Evolutionary conservation across 805 yeast genomes (phyloP).

Genomic region (Kodamaea kakaduensis): DNA sequence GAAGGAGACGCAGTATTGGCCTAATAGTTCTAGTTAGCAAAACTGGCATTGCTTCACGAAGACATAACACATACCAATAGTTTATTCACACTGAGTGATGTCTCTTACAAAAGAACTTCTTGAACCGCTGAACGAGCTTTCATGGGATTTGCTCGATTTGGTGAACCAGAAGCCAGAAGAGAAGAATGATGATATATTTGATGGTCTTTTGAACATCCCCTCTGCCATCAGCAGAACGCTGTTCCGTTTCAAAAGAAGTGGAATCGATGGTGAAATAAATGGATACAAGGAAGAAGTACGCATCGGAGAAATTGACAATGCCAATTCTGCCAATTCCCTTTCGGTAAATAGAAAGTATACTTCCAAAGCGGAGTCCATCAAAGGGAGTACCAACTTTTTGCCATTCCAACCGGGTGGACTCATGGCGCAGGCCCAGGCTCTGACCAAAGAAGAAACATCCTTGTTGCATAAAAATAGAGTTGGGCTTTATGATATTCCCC

Average conservation of each 20-base stretch:
- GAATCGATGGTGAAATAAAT: constrained; percentile 67
- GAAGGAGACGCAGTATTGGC: too few species aligned
- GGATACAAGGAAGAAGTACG: constrained; percentile 55
- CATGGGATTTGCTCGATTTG: constrained; percentile 68
- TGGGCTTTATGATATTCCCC: constrained; percentile 81
- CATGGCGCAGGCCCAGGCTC: constrained; percentile 13
- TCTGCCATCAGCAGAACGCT: constrained; percentile 58
- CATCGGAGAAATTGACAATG: constrained; percentile 44
- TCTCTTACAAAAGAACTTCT: constrained; percentile 36
- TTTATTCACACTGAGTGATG: too few species aligned
- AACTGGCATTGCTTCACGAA: too few species aligned
- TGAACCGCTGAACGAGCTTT: constrained; percentile 57
- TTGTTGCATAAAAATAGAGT: constrained; percentile 59
- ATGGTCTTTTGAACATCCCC: constrained; percentile 56
- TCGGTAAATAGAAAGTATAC: constrained; percentile 68
- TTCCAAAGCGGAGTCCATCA: constrained; percentile 54
- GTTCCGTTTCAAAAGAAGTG: constrained; percentile 65
- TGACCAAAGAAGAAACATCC: constrained; percentile 28
- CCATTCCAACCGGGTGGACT: constrained; percentile 95
- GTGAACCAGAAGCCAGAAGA: constrained; percentile 56
- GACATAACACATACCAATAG: too few species aligned
- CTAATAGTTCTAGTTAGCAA: too few species aligned
- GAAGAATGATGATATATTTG: constrained; percentile 35
- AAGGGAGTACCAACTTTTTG: constrained; percentile 68
- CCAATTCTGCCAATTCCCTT: constrained; percentile 65